Evolutionary conservation across 2,329 filamentous ascomycete genomes (phyloP), one percentile per base, ranked within the genome.

Genomic region (Sporothrix curviconia): DNA sequence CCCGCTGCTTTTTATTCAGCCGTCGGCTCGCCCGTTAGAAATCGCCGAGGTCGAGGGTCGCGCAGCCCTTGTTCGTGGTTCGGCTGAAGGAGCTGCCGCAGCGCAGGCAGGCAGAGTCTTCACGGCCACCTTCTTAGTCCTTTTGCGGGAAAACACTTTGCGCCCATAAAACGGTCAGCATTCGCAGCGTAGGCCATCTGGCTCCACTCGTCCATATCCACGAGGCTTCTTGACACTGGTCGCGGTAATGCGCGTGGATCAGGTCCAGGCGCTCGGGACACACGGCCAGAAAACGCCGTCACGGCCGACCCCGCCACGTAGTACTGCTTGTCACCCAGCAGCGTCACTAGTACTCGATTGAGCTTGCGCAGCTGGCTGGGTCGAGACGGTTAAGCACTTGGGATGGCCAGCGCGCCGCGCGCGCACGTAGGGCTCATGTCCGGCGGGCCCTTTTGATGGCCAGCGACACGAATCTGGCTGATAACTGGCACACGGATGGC

Each of bases 131-230:
- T 80, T 73, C 63, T 78, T 84, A 8, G 77, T 87, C 68, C 81
- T 80, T 56, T 80, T n/a, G n/a, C 78, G 0, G 94, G 92, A 65
- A 99, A 99, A 70, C 90, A 96, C 68, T 83, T n/a, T 88, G 56
- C 94, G 83, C 2, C 89, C 85, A 70, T 99, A 99, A 22, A n/a
- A 85, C 76, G 1, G 88, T 86, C 83, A 97, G 86, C 62, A 99
- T 76, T 39, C 85, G 82, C 64, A 99, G 69, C 3, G 89, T 89
- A n/a, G 2, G 90, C 87, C 55, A 97, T 72, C 72, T 99, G 94
- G 42, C 91, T 89, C 94, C 94, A 99, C 73, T 99, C 94, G 67
- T 99, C 94, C 94, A 99, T 99, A 69, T 99, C 94, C 24, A 96
- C 90, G 54, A 97, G 75, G n/a, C 76, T 96, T 96, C 70, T 85